Evolutionary conservation across 106 monocot genomes (phyloP).

Genomic region (Agapanthus africanus): DNA sequence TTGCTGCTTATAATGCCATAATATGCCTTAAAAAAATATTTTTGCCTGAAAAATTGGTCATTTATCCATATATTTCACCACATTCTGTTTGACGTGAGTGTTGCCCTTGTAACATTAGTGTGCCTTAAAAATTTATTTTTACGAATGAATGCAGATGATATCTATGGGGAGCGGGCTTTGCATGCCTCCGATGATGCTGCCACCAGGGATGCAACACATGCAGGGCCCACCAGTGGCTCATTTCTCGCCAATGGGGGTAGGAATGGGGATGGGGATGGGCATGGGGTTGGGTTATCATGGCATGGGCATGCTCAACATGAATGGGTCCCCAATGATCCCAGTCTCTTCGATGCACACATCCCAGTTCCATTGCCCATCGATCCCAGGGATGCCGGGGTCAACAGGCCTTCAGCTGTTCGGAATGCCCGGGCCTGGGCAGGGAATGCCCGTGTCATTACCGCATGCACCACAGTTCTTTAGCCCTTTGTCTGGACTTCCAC

Average conservation of each 20-base stretch:
- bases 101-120: no score
- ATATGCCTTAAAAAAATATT: no score
- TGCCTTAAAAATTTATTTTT: not conserved
- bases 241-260: conserved; percentile 44
- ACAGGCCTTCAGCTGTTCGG: conserved; percentile 12
- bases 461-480: conserved; percentile 3
- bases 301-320: conserved; percentile 56
- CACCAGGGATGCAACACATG: conserved; percentile 63
- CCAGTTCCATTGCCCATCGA: conserved; percentile 29
- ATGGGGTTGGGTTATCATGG: conserved; percentile 46
- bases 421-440: conserved; percentile 10
- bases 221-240: conserved; percentile 34
- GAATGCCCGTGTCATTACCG: not conserved
- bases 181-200: conserved; percentile 70
- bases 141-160: conserved; percentile 50
- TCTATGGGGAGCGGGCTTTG: conserved; percentile 72
- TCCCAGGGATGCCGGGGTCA: conserved; percentile 11
- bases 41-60: no score
- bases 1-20: no score
- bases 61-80: no score
- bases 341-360: conserved; percentile 21
- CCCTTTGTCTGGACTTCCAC: not conserved
- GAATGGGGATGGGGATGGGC: conserved; percentile 52
- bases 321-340: conserved; percentile 23
- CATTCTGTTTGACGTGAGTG: no score